Base-by-base conservation (phyloP, 768 basidiomycete genomes). In the Kwoniella sp. region DNA sequence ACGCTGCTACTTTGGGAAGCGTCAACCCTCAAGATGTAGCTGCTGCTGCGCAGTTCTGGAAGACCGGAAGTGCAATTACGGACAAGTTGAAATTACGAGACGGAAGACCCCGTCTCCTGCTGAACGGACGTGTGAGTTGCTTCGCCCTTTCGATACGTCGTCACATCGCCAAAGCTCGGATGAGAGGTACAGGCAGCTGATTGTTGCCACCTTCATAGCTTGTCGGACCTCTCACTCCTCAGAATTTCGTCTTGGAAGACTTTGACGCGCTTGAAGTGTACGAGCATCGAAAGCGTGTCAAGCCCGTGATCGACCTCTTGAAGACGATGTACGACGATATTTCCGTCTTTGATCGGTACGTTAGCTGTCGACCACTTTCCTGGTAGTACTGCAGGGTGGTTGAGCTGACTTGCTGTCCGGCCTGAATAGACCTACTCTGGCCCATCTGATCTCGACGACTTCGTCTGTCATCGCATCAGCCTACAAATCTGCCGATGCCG, bases 81-180 rank as follows among this genome's bases (percentile, higher is more conserved):
- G 82, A 86, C 28, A 85, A 85, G 57, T 71, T 92, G 2, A 84
- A 84, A n/a, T 73, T 93, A 28, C 70, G 76, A 15, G 85, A 88
- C 1, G 89, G 89, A 0, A 81, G 88, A 63, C 83, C 83, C 23
- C 90, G 85, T 0, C 63, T 97, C 38, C 66, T 94, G 37, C 82
- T 91, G 57, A 96, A 96, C 71, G 95, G 94, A 26, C 84, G 94
- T 31, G 92, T 94, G 75, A 77, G 89, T 26, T 29, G 0, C 15
- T 13, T 0, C 20, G 41, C 34, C 5, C 7, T 37, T 13, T 37
- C 34, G 5, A 37, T 13, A 13, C 34, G 13, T n/a, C 34, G 34
- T 37, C 34, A 7, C 34, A 7, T 5, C 7, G 5, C 34, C 7
- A 13, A 13, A 37, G 5, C 13, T 7, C 11, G n/a, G 1, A 17